Conservation (phyloP, 176 grass and related monocot species). For the Bromus sterilis region DNA sequence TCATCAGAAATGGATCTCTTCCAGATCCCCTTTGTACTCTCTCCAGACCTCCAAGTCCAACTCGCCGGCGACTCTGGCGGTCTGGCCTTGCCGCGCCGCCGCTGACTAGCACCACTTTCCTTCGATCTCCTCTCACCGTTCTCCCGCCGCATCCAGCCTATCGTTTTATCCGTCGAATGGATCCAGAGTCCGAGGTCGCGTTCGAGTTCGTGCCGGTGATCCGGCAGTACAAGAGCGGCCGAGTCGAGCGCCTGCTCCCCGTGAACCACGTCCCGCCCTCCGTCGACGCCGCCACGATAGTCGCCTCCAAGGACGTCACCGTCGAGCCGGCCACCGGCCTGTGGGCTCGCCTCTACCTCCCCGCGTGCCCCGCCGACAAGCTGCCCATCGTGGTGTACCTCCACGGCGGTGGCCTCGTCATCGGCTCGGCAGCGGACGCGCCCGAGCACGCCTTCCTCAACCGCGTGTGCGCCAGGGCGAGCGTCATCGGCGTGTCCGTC, state of each 20-base stretch:
- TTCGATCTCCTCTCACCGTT: too few species aligned
- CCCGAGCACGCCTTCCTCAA: constrained; percentile 44
- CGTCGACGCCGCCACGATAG: constrained; percentile 32
- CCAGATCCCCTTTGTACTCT: too few species aligned
- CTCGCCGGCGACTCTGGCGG: too few species aligned
- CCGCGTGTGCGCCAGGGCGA: constrained; percentile 20
- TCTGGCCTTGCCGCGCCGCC: too few species aligned
- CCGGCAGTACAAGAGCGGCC: constrained; percentile 43
- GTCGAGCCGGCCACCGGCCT: constrained; percentile 35
- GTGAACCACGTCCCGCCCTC: background rate
- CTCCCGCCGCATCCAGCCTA: too few species aligned
- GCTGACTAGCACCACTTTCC: too few species aligned
- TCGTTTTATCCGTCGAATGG: too few species aligned
- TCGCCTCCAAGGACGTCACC: constrained; percentile 36
- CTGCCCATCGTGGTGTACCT: constrained; percentile 41
- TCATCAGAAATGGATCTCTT: too few species aligned
- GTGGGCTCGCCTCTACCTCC: constrained; percentile 51
- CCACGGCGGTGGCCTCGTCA: constrained; percentile 47
- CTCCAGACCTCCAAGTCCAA: too few species aligned
- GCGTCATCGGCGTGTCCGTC: constrained; percentile 46
- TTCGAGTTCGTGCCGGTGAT: too few species aligned
- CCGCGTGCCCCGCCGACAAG: background rate
- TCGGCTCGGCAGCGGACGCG: constrained; percentile 25
- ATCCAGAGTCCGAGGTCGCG: constrained; percentile 33
- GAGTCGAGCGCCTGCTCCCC: constrained; percentile 27